Percentiles rank a stretch among this genome's conserved stretches.
phyloP scores from a whole-genome alignment of 2,329 filamentous ascomycete species.

The Eutypella sp. region DNA sequence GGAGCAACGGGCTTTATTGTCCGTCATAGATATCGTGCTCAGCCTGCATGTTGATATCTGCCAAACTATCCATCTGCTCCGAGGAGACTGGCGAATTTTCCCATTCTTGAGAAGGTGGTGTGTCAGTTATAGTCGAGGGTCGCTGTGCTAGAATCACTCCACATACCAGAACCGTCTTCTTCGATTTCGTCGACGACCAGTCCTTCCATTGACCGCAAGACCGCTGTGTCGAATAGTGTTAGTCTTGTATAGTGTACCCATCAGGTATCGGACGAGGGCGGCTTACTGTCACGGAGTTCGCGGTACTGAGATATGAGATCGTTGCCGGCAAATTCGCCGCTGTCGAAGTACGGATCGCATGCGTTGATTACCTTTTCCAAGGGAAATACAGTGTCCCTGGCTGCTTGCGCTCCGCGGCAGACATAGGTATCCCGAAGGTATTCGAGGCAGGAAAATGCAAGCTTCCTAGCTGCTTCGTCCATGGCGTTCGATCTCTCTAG shows the following conservation, averaged over 20 bases:
- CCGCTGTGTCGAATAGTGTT: slow-evolving; percentile 26
- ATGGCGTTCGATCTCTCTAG: slow-evolving; percentile 25
- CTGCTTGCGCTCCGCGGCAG: slow-evolving; percentile 34
- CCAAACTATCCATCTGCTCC: slow-evolving; percentile 47
- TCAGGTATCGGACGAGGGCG: background rate
- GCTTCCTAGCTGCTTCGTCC: slow-evolving; percentile 29
- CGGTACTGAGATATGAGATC: slow-evolving; percentile 28
- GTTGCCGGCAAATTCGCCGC: slow-evolving; percentile 27
- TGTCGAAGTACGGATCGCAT: slow-evolving; percentile 37
- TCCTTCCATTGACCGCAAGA: slow-evolving; percentile 44
- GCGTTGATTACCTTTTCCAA: slow-evolving; percentile 39
- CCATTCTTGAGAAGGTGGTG: slow-evolving; percentile 47
- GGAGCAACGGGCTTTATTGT: slow-evolving; percentile 16
- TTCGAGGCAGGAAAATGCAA: slow-evolving; percentile 41
- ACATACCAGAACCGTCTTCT: slow-evolving; percentile 56
- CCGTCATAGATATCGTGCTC: slow-evolving; percentile 35
- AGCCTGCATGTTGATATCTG: slow-evolving; percentile 39
- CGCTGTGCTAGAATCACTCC: slow-evolving; percentile 33
- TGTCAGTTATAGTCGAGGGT: slow-evolving; percentile 33
- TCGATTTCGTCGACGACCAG: slow-evolving; percentile 55
- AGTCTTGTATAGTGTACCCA: slow-evolving; percentile 6
- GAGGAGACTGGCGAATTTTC: slow-evolving; percentile 51
- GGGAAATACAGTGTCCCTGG: slow-evolving; percentile 34
- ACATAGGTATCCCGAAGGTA: slow-evolving; percentile 45
- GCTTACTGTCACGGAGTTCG: slow-evolving; percentile 33